A percentile compares a stretch with the other conserved stretches of the same genome.
Conservation (phyloP, 345 rosid genomes). For the Punica granatum region DNA sequence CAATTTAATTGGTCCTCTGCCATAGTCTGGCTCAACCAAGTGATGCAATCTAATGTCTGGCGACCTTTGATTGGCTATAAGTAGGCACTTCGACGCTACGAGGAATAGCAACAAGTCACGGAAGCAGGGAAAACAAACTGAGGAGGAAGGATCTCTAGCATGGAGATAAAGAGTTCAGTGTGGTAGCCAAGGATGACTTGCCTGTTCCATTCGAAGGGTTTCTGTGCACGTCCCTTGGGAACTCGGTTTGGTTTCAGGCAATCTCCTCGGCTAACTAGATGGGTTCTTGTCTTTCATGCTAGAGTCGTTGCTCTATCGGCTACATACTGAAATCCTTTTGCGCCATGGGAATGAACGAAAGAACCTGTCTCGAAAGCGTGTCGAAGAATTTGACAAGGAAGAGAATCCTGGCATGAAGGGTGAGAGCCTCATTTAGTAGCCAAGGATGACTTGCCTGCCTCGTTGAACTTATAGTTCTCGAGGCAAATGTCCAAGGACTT, state of each 20-base stretch:
- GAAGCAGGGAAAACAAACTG: neutral
- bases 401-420: neutral
- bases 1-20: neutral
- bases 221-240: neutral
- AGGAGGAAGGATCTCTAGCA: neutral
- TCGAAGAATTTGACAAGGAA: neutral
- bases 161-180: slow-evolving; percentile 1
- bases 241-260: neutral
- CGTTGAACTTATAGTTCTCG: neutral
- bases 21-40: too few species aligned
- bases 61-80: slow-evolving; percentile 3
- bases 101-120: neutral
- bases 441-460: slow-evolving; percentile 7
- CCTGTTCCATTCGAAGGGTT: neutral
- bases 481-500: neutral
- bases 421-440: slow-evolving; percentile 5
- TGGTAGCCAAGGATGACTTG: too few species aligned
- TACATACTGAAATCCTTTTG: neutral
- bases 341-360: neutral
- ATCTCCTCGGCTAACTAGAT: slow-evolving; percentile 5
- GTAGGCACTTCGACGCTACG: neutral
- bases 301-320: neutral
- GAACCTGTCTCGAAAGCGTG: neutral
- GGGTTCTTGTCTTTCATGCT: slow-evolving; percentile 1
- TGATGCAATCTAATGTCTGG: neutral